Percentiles rank a stretch among this genome's conserved stretches.
phyloP scores from a whole-genome alignment of 116 monocot species.

The Posidonia oceanica region DNA sequence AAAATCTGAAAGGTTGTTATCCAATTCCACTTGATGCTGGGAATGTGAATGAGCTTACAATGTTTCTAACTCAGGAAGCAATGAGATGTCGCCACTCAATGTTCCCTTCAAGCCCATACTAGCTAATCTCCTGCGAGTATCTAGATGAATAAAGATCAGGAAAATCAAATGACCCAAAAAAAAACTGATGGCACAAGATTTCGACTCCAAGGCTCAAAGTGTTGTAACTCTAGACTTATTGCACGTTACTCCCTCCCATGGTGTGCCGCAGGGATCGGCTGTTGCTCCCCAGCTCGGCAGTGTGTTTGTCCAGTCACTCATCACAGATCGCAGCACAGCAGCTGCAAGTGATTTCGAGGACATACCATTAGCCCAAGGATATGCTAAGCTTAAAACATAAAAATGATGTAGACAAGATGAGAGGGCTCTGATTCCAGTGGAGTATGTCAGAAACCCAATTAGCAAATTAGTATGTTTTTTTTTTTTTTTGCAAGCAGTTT shows the following conservation, averaged over 20 bases:
- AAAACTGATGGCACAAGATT: background rate
- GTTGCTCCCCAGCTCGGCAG: slow-evolving; percentile 51
- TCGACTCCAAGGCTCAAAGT: slow-evolving; percentile 12
- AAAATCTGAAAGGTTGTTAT: too few species aligned
- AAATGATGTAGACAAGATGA: too few species aligned
- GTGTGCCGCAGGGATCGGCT: slow-evolving; percentile 44
- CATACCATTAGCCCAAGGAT: background rate
- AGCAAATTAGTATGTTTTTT: too few species aligned
- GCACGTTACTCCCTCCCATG: slow-evolving; percentile 38
- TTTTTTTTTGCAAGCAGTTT: too few species aligned
- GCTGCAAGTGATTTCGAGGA: slow-evolving; percentile 16
- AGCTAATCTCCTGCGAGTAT: slow-evolving; percentile 38
- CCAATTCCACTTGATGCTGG: background rate
- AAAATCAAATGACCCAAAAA: background rate
- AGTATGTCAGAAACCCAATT: too few species aligned
- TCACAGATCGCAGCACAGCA: slow-evolving; percentile 37
- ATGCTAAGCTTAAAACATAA: too few species aligned
- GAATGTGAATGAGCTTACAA: slow-evolving; percentile 28
- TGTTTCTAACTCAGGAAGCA: slow-evolving; percentile 34
- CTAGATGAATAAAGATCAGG: background rate
- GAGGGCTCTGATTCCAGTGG: too few species aligned
- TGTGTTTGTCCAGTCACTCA: slow-evolving; percentile 41
- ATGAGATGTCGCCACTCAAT: slow-evolving; percentile 43
- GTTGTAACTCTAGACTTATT: slow-evolving; percentile 23
- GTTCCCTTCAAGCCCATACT: slow-evolving; percentile 53